These are phyloP conservation scores for Leccinum sublutescens DNA, from an alignment of 768 basidiomycete genomes.

Conservation along the genomic window DNA sequence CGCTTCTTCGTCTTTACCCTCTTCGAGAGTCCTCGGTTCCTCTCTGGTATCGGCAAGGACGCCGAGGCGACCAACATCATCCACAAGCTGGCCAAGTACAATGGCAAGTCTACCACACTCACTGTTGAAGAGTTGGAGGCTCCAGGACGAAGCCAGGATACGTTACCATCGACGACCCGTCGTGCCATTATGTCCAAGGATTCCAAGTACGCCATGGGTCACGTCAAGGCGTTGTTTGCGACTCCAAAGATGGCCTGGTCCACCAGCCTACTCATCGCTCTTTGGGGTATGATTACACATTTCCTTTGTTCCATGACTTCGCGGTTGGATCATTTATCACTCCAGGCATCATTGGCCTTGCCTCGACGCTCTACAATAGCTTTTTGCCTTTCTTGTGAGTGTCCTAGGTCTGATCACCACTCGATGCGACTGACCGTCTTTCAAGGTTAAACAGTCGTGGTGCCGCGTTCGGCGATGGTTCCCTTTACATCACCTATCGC, in stretches of 20 bases:
- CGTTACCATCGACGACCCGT: slow-evolving; percentile 16
- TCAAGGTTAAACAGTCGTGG: slow-evolving; percentile 60
- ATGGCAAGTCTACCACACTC: slow-evolving; percentile 42
- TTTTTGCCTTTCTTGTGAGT: slow-evolving; percentile 54
- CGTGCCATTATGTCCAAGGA: slow-evolving; percentile 39
- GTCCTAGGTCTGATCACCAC: background rate
- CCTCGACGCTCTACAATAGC: slow-evolving; percentile 63
- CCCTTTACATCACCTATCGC: slow-evolving; percentile 68
- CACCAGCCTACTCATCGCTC: slow-evolving; percentile 53
- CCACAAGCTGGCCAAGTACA: slow-evolving; percentile 49
- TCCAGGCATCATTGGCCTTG: slow-evolving; percentile 69
- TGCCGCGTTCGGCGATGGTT: slow-evolving; percentile 66
- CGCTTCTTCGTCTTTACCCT: slow-evolving; percentile 54
- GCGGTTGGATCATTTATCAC: background rate
- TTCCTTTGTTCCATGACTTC: background rate
- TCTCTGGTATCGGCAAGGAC: slow-evolving; percentile 53
- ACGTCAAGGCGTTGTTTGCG: slow-evolving; percentile 62
- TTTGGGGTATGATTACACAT: slow-evolving; percentile 40
- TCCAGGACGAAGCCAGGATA: slow-evolving; percentile 23
- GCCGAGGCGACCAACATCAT: slow-evolving; percentile 49
- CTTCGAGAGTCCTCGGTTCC: slow-evolving; percentile 57
- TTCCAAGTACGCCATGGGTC: slow-evolving; percentile 37
- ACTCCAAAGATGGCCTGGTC: slow-evolving; percentile 64
- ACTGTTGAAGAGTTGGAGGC: slow-evolving; percentile 44
- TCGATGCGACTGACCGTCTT: background rate